Conservation (phyloP, 1,284 basidiomycete genomes). For the Porodaedalea pini region DNA sequence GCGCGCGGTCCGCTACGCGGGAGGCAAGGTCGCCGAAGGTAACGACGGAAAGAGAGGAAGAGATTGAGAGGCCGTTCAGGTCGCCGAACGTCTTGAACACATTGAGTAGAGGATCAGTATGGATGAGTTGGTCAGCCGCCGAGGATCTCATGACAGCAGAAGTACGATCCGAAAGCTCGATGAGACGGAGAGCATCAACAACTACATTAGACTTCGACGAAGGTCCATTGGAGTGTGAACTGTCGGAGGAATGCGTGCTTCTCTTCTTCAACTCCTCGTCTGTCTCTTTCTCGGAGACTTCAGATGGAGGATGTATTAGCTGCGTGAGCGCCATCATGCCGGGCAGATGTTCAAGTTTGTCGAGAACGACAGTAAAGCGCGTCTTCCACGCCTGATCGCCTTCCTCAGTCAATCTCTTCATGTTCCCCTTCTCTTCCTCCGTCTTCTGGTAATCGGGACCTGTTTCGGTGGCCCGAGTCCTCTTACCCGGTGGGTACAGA, state of each 20-base stretch:
- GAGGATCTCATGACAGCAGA: slow-evolving; percentile 67
- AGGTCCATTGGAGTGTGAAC: background rate
- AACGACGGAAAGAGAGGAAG: slow-evolving; percentile 54
- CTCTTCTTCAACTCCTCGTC: background rate
- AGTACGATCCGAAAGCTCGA: slow-evolving; percentile 68
- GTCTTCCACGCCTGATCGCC: slow-evolving; percentile 39
- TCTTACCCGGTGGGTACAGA: slow-evolving; percentile 68
- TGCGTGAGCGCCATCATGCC: slow-evolving; percentile 69
- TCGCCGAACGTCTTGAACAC: slow-evolving; percentile 62
- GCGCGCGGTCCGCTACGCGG: slow-evolving; percentile 51
- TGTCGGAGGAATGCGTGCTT: slow-evolving; percentile 7
- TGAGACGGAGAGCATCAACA: slow-evolving; percentile 52
- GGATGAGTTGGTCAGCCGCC: slow-evolving; percentile 49
- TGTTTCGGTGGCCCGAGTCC: slow-evolving; percentile 39
- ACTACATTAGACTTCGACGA: slow-evolving; percentile 20
- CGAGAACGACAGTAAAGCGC: slow-evolving; percentile 82
- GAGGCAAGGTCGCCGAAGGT: slow-evolving; percentile 50
- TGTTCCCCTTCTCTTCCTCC: slow-evolving; percentile 20
- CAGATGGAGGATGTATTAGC: slow-evolving; percentile 48
- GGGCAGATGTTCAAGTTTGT: slow-evolving; percentile 84
- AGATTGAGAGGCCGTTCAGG: slow-evolving; percentile 52
- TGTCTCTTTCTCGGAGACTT: background rate
- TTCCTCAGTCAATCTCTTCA: slow-evolving; percentile 8
- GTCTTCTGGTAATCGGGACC: slow-evolving; percentile 37
- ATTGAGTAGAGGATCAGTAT: slow-evolving; percentile 57